These are phyloP conservation scores for Saccharomycopsis guyanensis DNA, from an alignment of 805 yeast species.

Conservation along the genomic window DNA sequence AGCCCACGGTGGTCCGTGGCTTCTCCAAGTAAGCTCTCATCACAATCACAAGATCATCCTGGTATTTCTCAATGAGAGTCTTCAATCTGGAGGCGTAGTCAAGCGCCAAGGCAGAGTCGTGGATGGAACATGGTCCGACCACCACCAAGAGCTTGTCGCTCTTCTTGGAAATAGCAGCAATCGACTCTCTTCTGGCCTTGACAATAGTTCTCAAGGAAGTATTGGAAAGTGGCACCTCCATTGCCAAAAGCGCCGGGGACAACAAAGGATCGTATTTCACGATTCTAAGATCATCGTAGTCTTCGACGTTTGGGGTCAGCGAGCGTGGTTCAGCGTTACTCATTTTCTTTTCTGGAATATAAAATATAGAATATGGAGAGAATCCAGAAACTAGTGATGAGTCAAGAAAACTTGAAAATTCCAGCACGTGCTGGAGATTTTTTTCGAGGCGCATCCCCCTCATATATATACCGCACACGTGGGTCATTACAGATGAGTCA, in stretches of 20 bases:
- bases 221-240: slow-evolving; percentile 66
- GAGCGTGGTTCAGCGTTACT: too few relatives aligned
- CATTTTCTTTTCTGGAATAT: too few relatives aligned
- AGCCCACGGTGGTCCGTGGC: slow-evolving; percentile 98
- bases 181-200: slow-evolving; percentile 68
- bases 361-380: too few relatives aligned
- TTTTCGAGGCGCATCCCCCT: too few relatives aligned
- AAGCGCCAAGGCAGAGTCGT: slow-evolving; percentile 86
- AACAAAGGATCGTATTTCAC: slow-evolving; percentile 90
- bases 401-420: too few relatives aligned
- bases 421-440: too few relatives aligned
- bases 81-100: slow-evolving; percentile 73
- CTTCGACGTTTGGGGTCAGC: slow-evolving; percentile 16
- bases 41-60: slow-evolving; percentile 72
- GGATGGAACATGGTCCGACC: slow-evolving; percentile 96
- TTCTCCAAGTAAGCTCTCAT: slow-evolving; percentile 98
- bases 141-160: slow-evolving; percentile 86
- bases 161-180: slow-evolving; percentile 64
- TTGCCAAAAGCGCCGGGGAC: slow-evolving; percentile 90
- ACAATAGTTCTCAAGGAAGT: slow-evolving; percentile 55
- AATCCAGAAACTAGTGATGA: too few relatives aligned
- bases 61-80: slow-evolving; percentile 49
- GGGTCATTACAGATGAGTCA: too few relatives aligned
- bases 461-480: too few relatives aligned
- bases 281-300: slow-evolving; percentile 62